Conservation (phyloP, 192 early-diverging fungal species). For the Backusella sp. region DNA sequence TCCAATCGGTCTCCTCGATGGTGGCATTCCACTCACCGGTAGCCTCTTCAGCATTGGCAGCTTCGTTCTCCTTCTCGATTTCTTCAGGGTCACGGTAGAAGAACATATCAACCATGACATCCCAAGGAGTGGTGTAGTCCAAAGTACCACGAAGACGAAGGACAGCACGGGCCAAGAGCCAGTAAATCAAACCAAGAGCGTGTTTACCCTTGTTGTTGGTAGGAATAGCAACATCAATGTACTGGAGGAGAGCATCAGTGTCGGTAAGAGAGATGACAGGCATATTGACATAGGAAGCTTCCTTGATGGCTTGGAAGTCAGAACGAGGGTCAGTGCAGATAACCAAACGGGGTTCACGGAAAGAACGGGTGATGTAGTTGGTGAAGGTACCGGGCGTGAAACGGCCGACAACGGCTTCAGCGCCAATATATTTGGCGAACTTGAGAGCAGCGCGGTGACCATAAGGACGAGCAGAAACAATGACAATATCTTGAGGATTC, state of each 20-base stretch:
- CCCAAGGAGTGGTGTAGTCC: conserved; percentile 82
- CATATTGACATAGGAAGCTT: conserved; percentile 99
- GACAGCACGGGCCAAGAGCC: conserved; percentile 96
- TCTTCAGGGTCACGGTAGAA: conserved; percentile 99
- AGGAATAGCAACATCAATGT: conserved; percentile 98
- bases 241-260: conserved; percentile 91
- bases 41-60: conserved; percentile 26
- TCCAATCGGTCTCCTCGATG: conserved; percentile 55
- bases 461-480: conserved; percentile 94
- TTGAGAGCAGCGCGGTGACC: conserved; percentile 98
- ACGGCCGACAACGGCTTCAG: conserved; percentile 97
- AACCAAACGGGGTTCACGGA: conserved; percentile 98
- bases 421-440: conserved; percentile 97
- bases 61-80: conserved; percentile 88
- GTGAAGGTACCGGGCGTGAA: conserved; percentile 99
- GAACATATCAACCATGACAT: conserved; percentile 99
- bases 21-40: conserved; percentile 40
- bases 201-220: conserved; percentile 99
- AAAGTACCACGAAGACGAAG: conserved; percentile 94
- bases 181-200: conserved; percentile 95
- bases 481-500: conserved; percentile 96
- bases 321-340: conserved; percentile 96
- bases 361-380: conserved; percentile 99
- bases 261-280: conserved; percentile 98
- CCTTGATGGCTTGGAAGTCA: conserved; percentile 97